phyloP scores from a whole-genome alignment of 805 yeast species.

The Barnettozyma siamensis region DNA sequence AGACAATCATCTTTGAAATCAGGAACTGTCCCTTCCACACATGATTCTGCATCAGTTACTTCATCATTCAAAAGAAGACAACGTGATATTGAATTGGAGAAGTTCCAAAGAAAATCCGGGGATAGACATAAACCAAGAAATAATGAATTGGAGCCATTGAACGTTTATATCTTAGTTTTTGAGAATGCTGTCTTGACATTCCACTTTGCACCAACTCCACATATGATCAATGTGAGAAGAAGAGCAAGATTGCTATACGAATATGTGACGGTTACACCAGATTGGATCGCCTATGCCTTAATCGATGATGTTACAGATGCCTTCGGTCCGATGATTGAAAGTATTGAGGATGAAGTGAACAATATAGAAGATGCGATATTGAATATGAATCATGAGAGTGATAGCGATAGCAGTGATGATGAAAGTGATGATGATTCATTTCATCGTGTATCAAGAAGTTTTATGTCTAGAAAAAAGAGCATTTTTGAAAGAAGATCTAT shows the following conservation, averaged over 20 bases:
- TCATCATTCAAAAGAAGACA: conserved; percentile 26
- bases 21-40: not conserved
- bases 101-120: conserved; percentile 38
- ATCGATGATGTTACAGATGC: conserved; percentile 97
- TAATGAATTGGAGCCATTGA: conserved; percentile 75
- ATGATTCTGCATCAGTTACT: conserved; percentile 16
- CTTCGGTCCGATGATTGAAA: conserved; percentile 92
- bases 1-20: conserved; percentile 15
- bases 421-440: conserved; percentile 31
- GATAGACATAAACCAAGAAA: conserved; percentile 38
- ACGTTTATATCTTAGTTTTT: conserved; percentile 52
- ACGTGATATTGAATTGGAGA: conserved; percentile 29
- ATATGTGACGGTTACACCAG: conserved; percentile 84
- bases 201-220: conserved; percentile 91
- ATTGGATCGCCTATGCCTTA: conserved; percentile 95
- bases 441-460: conserved; percentile 3
- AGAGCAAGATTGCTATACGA: conserved; percentile 85
- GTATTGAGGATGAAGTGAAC: conserved; percentile 91
- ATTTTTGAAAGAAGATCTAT: conserved; percentile 10
- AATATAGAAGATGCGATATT: conserved; percentile 90
- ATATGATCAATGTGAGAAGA: conserved; percentile 90
- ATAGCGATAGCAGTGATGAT: conserved; percentile 18
- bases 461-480: conserved; percentile 13
- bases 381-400: conserved; percentile 60
- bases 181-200: conserved; percentile 84